These are phyloP conservation scores for Aschersonia sp. DNA, from an alignment of 2,329 filamentous ascomycete species.

Conservation along the genomic window DNA sequence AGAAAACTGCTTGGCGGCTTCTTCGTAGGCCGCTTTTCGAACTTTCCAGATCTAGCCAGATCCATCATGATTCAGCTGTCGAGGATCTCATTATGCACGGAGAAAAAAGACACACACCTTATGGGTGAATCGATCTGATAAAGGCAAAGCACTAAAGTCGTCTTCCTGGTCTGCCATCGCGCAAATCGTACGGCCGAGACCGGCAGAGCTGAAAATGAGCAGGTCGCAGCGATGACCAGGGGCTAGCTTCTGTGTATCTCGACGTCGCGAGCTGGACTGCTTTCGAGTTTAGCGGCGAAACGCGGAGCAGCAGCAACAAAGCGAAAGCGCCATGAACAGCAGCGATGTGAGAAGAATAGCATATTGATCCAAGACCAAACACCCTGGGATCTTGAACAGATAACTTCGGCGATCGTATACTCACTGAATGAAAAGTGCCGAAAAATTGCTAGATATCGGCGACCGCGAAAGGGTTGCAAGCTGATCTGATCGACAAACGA, in stretches of 20 bases:
- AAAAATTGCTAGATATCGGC: neutral
- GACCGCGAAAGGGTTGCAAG: neutral
- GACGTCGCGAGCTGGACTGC: constrained; percentile 11
- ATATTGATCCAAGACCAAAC: constrained; percentile 21
- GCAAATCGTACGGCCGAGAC: constrained; percentile 7
- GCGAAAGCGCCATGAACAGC: no score
- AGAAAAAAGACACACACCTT: constrained; percentile 38
- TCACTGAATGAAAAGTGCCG: neutral
- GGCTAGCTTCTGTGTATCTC: no score
- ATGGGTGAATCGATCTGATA: constrained; percentile 70
- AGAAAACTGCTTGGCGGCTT: constrained; percentile 76
- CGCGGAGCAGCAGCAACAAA: no score
- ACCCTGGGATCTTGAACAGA: constrained; percentile 29
- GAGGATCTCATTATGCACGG: neutral
- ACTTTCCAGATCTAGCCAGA: constrained; percentile 74
- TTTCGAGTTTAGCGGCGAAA: constrained; percentile 13
- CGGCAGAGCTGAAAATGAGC: constrained; percentile 8
- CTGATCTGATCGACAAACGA: neutral
- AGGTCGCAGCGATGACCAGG: neutral
- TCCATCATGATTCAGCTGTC: constrained; percentile 4
- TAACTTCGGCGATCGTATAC: no score
- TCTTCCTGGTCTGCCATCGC: constrained; percentile 71
- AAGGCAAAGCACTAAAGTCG: constrained; percentile 65
- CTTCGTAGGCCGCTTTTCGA: constrained; percentile 87
- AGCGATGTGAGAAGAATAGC: no score